phyloP scores from a whole-genome alignment of 345 rosid species.

The Moricandia arvensis region DNA sequence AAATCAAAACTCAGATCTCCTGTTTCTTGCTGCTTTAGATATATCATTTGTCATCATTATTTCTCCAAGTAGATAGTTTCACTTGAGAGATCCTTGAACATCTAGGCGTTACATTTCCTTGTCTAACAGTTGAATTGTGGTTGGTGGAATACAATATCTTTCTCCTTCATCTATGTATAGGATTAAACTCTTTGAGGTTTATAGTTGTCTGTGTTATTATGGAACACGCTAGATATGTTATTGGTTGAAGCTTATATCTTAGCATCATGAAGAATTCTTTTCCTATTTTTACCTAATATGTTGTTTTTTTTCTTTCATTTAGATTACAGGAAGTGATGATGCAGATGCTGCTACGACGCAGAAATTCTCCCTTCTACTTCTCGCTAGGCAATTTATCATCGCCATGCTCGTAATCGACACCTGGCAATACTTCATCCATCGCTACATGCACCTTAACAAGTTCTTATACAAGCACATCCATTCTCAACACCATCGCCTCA shows the following conservation, averaged over 20 bases:
- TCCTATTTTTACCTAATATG: not conserved
- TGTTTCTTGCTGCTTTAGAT: constrained; percentile 4
- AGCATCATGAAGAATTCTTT: not conserved
- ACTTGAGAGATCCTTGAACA: too few relatives aligned
- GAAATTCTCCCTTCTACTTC: constrained; percentile 21
- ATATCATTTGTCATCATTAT: not conserved
- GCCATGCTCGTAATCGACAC: constrained; percentile 41
- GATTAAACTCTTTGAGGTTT: not conserved
- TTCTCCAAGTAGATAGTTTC: not conserved
- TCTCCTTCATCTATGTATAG: not conserved
- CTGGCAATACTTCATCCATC: constrained; percentile 41
- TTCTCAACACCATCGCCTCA: constrained; percentile 54
- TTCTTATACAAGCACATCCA: constrained; percentile 41
- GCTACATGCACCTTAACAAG: constrained; percentile 41
- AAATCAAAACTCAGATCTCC: constrained; percentile 1
- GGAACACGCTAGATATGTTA: constrained; percentile 5
- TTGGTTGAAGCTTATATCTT: not conserved
- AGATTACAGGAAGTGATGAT: constrained; percentile 37
- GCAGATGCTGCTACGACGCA: constrained; percentile 24
- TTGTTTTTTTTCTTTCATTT: not conserved
- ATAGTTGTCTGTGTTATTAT: too few relatives aligned
- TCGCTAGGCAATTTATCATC: constrained; percentile 29
- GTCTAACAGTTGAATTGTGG: too few relatives aligned
- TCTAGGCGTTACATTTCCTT: too few relatives aligned
- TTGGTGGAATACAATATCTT: not conserved